Percentiles rank a stretch among this genome's conserved stretches.
These are phyloP conservation scores for Lepiota subincarnata DNA, from an alignment of 768 basidiomycete genomes.

Conservation along the genomic window DNA sequence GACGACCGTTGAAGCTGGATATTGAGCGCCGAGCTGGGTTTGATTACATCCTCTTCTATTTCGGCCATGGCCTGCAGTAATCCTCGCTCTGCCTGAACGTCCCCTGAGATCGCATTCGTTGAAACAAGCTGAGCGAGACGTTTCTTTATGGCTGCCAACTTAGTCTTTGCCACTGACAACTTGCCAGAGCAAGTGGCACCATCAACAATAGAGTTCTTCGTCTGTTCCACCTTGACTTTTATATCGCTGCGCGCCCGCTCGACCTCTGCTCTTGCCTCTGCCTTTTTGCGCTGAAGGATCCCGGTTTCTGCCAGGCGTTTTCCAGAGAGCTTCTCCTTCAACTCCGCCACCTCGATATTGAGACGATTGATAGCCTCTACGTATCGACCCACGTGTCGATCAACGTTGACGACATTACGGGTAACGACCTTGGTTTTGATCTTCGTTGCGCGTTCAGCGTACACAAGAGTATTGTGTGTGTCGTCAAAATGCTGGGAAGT, in stretches of 20 bases:
- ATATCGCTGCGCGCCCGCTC: conserved; percentile 73
- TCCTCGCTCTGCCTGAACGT: conserved; percentile 67
- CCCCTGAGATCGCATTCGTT: conserved; percentile 30
- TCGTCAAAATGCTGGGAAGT: conserved; percentile 96
- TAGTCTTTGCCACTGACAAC: conserved; percentile 64
- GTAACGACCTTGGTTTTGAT: conserved; percentile 98
- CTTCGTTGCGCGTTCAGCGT: conserved; percentile 96
- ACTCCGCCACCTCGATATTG: conserved; percentile 75
- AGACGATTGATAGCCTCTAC: conserved; percentile 91
- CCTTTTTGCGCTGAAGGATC: conserved; percentile 58
- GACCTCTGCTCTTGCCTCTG: conserved; percentile 70
- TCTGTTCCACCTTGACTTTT: conserved; percentile 67
- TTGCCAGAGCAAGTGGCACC: conserved; percentile 74
- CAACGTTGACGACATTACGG: conserved; percentile 90
- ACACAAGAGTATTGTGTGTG: conserved; percentile 96
- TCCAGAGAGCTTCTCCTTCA: conserved; percentile 81
- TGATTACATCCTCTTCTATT: conserved; percentile 67
- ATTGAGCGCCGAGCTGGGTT: conserved; percentile 54
- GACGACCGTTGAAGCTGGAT: conserved; percentile 60
- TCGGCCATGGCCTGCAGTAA: conserved; percentile 62
- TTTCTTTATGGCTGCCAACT: conserved; percentile 57
- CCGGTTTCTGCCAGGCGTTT: conserved; percentile 62
- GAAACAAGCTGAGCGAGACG: conserved; percentile 56
- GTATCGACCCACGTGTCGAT: conserved; percentile 92
- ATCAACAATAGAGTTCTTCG: conserved; percentile 63